Conservation (phyloP, 2,329 filamentous ascomycete species). For the Tolypocladium cylindrosporum region DNA sequence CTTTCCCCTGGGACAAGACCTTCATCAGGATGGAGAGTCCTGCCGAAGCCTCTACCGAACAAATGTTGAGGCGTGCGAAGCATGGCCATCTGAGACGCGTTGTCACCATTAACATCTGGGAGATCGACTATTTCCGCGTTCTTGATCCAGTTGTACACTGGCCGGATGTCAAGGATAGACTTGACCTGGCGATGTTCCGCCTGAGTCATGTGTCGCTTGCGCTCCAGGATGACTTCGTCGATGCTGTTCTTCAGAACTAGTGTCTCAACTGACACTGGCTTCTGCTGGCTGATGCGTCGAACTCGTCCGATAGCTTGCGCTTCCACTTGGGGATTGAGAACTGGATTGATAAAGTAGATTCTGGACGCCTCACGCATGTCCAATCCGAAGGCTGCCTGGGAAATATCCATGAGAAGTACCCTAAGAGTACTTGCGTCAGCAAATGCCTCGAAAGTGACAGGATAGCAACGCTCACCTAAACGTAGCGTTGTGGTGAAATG, state of each 20-base stretch:
- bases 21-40: constrained; percentile 31
- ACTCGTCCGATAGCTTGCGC: constrained; percentile 88
- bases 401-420: constrained; percentile 85
- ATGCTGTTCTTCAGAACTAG: constrained; percentile 70
- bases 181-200: constrained; percentile 47
- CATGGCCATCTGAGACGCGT: constrained; percentile 37
- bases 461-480: constrained; percentile 35
- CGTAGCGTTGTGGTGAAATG: constrained; percentile 60
- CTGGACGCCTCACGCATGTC: constrained; percentile 76
- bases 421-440: constrained; percentile 19
- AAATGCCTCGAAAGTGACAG: neutral
- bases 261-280: constrained; percentile 75
- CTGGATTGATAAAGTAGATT: constrained; percentile 82
- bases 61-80: constrained; percentile 35
- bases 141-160: constrained; percentile 50
- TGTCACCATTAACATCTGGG: constrained; percentile 15
- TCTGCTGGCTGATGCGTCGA: constrained; percentile 75
- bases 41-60: constrained; percentile 40
- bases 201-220: constrained; percentile 65
- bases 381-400: constrained; percentile 77
- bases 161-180: constrained; percentile 45
- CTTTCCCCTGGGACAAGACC: constrained; percentile 25
- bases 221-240: constrained; percentile 73
- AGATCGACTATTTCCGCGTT: constrained; percentile 35
- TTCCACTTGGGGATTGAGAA: constrained; percentile 75